Base-by-base conservation (phyloP, 371 early-diverging fungal genomes). In the Massospora cicadina region DNA sequence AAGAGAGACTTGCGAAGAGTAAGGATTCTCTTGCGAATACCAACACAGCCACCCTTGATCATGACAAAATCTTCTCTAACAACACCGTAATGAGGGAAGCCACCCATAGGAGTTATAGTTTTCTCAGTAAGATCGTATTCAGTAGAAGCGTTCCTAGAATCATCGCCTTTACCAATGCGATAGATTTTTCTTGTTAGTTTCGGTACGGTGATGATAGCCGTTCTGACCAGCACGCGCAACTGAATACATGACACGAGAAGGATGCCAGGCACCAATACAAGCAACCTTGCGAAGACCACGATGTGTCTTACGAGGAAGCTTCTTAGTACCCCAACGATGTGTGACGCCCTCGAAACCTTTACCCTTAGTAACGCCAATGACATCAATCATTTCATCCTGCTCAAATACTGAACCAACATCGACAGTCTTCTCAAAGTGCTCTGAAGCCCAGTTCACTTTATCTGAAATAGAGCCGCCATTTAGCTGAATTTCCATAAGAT, bases 191-290 rank as follows among this genome's bases (percentile, higher is more conserved):
- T 98, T 97, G 92, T 99, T 99, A 70, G 89, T 78, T 82, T 98
- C 98, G 68, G 98, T 98, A 85, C 99, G 93, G 83, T 98, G 97
- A 79, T 99, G 99, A 91, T 93, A 98, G 81, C 99, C 99, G 77
- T 90, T 83, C 84, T 98, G 99, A 91, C 99, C 99, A 71, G 99
- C 96, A 79, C 99, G 93, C 67, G 99, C 91, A 70, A 99, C 98
- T 65, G 99, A 91, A 88, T 84, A 96, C 96, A 96, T 93, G 77
- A 99, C 99, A 70, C 97, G 90, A 74, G 90, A 83, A 76, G 99
- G 99, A 85, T 99, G 99, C 99, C 99, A 99, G 68, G 99, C 98
- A 78, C 99, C 99, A 76, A 99, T 99, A 89, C 99, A 99, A 72
- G 99, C 99, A 71, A 99, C 98, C 90, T 99, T 99, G 76, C 99